These are phyloP conservation scores for Dissophora ornata DNA, from an alignment of 192 early-diverging fungal species.

Conservation along the genomic window DNA sequence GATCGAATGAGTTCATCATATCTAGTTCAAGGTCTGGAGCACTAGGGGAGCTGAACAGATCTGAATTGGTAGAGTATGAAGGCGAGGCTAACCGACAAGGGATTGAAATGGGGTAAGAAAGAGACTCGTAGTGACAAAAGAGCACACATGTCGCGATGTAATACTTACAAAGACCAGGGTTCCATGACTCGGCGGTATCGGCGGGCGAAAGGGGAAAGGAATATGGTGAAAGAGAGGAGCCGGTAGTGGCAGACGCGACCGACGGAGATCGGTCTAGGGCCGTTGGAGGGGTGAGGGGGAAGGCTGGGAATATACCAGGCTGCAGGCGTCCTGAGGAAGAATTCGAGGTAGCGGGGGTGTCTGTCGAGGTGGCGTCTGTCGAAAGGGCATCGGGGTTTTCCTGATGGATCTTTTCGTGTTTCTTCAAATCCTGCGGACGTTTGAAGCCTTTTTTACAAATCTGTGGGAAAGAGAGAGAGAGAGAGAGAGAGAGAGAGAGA, in stretches of 20 bases:
- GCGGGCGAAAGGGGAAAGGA: slow-evolving; percentile 41
- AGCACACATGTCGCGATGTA: too few species aligned
- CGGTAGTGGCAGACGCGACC: slow-evolving; percentile 13
- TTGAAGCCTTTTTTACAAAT: slow-evolving; percentile 87
- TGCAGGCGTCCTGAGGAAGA: slow-evolving; percentile 30
- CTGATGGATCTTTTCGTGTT: slow-evolving; percentile 89
- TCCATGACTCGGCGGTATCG: slow-evolving; percentile 45
- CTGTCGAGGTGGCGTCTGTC: too few species aligned
- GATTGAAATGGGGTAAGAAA: too few species aligned
- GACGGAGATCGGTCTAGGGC: slow-evolving; percentile 41
- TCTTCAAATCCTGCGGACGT: slow-evolving; percentile 95
- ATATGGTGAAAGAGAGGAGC: slow-evolving; percentile 29
- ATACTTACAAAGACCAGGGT: slow-evolving; percentile 50
- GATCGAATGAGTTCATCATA: slow-evolving; percentile 22
- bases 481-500: background rate
- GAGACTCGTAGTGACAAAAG: too few species aligned
- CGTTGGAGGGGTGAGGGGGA: slow-evolving; percentile 32
- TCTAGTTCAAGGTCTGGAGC: slow-evolving; percentile 34
- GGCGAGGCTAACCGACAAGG: slow-evolving; percentile 39
- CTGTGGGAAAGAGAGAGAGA: slow-evolving; percentile 42
- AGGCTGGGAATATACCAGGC: slow-evolving; percentile 3
- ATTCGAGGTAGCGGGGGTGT: too few species aligned
- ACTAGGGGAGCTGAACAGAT: slow-evolving; percentile 36
- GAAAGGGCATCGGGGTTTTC: slow-evolving; percentile 50
- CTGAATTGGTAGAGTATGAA: slow-evolving; percentile 41